A percentile compares a stretch with the other conserved stretches of the same genome.
Conservation (phyloP, 257 asterid genomes). For the Salvia splendens region DNA sequence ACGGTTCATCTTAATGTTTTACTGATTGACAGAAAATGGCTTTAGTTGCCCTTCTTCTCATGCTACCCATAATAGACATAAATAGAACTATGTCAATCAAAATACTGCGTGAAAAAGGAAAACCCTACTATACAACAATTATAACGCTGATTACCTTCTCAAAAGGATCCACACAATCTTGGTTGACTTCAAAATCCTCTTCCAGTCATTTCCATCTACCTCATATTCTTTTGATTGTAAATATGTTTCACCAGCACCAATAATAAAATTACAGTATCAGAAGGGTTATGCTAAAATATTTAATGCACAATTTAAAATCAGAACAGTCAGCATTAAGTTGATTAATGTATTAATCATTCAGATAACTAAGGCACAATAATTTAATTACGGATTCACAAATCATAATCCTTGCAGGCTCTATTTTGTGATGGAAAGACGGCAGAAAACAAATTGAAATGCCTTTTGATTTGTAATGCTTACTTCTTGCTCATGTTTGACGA, state of each 20-base stretch:
- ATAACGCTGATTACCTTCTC: constrained; percentile 65
- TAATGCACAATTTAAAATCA: constrained; percentile 11
- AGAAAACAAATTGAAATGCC: constrained; percentile 17
- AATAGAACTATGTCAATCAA: constrained; percentile 17
- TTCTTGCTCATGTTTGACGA: constrained; percentile 87
- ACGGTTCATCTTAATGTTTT: constrained; percentile 7
- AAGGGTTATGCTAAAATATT: constrained; percentile 3
- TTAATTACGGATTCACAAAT: constrained; percentile 20
- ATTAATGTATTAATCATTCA: constrained; percentile 2
- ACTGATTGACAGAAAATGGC: constrained; percentile 18
- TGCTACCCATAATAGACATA: too few relatives aligned
- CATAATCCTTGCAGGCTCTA: constrained; percentile 2
- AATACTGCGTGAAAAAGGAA: constrained; percentile 7
- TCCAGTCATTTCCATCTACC: constrained; percentile 82
- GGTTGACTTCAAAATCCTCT: constrained; percentile 83
- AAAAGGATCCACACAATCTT: constrained; percentile 77
- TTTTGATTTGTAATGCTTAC: constrained; percentile 42
- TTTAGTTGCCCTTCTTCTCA: neutral
- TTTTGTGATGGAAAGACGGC: constrained; percentile 21
- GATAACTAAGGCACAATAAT: neutral
- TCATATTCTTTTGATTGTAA: constrained; percentile 68
- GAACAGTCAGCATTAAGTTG: constrained; percentile 6
- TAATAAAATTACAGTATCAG: constrained; percentile 19
- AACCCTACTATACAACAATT: constrained; percentile 1
- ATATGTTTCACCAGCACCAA: constrained; percentile 10